Percentiles rank a stretch among this genome's conserved stretches.
Conservation (phyloP, 176 grass and related monocot species). For the Zizania latifolia region DNA sequence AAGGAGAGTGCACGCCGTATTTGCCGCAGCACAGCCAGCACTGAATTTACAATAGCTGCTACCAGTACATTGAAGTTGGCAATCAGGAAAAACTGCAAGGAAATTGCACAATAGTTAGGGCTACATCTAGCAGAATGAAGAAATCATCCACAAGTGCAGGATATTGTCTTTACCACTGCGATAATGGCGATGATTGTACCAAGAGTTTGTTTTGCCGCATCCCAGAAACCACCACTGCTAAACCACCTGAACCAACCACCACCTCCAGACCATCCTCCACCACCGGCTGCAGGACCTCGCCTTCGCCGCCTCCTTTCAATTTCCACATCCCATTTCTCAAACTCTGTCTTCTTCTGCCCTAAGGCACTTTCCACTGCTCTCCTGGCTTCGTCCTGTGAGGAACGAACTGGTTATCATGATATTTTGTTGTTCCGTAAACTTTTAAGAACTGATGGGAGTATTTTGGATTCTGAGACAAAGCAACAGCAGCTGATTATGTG, state of each 20-base stretch:
- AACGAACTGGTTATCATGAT: background rate
- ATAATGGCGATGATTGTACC: constrained; percentile 58
- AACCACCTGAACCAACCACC: constrained; percentile 71
- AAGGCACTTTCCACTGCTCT: constrained; percentile 45
- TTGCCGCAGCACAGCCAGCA: constrained; percentile 49
- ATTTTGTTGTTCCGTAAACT: background rate
- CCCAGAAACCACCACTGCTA: constrained; percentile 59
- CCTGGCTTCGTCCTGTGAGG: constrained; percentile 45
- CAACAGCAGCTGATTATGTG: background rate
- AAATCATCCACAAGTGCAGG: background rate
- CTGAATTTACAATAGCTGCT: constrained; percentile 44
- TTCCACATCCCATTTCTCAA: constrained; percentile 45
- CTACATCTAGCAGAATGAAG: background rate
- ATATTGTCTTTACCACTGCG: constrained; percentile 18
- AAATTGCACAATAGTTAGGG: background rate
- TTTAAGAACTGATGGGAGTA: background rate
- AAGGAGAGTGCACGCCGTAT: constrained; percentile 30
- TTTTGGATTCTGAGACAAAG: background rate
- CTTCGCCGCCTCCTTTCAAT: constrained; percentile 26
- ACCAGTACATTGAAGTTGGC: constrained; percentile 53
- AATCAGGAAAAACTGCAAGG: constrained; percentile 66
- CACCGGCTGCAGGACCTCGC: constrained; percentile 15
- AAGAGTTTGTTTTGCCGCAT: constrained; percentile 57
- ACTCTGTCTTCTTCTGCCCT: constrained; percentile 23
- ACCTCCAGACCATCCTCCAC: constrained; percentile 55